Percentiles rank a stretch among this genome's conserved stretches.
Evolutionary conservation across 116 monocot genomes (phyloP).

Genomic region (Iris pallida): DNA sequence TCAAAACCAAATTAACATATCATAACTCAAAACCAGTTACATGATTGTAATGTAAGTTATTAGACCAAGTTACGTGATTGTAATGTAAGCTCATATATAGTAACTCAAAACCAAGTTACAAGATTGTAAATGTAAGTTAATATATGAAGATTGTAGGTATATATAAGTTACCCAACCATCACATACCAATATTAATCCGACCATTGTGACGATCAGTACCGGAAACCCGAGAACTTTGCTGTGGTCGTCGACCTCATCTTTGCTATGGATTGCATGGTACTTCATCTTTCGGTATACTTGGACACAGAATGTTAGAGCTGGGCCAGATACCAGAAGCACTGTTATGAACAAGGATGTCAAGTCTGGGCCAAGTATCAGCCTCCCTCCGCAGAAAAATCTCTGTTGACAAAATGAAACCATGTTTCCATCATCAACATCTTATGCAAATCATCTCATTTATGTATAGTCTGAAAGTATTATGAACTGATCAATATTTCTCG

Average conservation of each 20-base stretch:
- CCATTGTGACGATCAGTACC: constrained; percentile 34
- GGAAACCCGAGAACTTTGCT: constrained; percentile 41
- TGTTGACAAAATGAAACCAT: constrained; percentile 18
- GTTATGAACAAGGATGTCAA: constrained; percentile 65
- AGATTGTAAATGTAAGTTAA: not conserved
- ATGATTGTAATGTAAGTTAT: too few relatives aligned
- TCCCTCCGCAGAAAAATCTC: constrained; percentile 84
- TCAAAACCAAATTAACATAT: too few relatives aligned
- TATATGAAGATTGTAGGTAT: not conserved
- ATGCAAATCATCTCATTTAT: not conserved
- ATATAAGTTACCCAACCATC: not conserved
- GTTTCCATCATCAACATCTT: not conserved
- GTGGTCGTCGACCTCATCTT: constrained; percentile 4
- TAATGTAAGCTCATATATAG: not conserved
- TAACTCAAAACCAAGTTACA: not conserved
- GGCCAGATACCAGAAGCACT: constrained; percentile 51
- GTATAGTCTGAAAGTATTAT: not conserved
- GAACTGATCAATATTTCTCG: not conserved
- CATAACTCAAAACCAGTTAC: not conserved
- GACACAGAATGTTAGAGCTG: constrained; percentile 42
- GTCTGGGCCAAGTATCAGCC: constrained; percentile 94
- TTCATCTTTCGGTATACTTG: constrained; percentile 51
- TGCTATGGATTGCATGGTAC: not conserved
- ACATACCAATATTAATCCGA: constrained; percentile 38
- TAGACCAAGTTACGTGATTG: too few relatives aligned